Base-by-base conservation (phyloP, 2,329 filamentous ascomycete genomes). In the Zymoseptoria pseudotritici region DNA sequence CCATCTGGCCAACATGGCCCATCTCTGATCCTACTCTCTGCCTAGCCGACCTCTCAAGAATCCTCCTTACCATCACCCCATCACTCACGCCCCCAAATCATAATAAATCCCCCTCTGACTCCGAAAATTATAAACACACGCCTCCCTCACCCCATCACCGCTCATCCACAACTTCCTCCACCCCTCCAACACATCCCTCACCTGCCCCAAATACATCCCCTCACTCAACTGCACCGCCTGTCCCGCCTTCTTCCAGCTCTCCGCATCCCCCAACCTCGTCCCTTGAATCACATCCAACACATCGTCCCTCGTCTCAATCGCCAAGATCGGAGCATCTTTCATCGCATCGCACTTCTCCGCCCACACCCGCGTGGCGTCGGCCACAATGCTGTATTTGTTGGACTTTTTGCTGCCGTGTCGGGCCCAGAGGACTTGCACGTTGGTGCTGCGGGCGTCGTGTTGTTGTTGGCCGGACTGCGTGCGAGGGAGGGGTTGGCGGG, bases 41-140 rank as follows among this genome's bases (percentile, higher is more conserved):
- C 26, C 24, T 26, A 4, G 3, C 36, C 13, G 10, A 11, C 36
- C 36, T 17, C 11, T 5, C 11, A 5, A 36, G 13, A 4, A 10
- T 11, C 31, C 31, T 10, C 5, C 22, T 19, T 50, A 46, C 2
- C 17, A 26, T 13, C 53, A 24, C 22, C 8, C 19, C 56, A 53
- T 11, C 42, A 20, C 55, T 58, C 53, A 64, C 4, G 55, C 53
- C 42, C 76, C 80, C 62, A 97, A 75, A 75, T 96, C 91, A 74
- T 96, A 96, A 71, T 93, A 90, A 55, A 96, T 82, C 72, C 90
- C 92, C 60, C 83, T 87, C 0, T 88, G 89, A 9, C 90, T 95
- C 61, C 91, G 81, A 68, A 95, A 96, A 69, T 96, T 96, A 76
- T 96, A 96, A 56, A 97, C 83, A 75, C 96, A 96, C 10, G 90